Conservation (phyloP, 176 grass and related monocot genomes). For the Ampelocalamus luodianensis region DNA sequence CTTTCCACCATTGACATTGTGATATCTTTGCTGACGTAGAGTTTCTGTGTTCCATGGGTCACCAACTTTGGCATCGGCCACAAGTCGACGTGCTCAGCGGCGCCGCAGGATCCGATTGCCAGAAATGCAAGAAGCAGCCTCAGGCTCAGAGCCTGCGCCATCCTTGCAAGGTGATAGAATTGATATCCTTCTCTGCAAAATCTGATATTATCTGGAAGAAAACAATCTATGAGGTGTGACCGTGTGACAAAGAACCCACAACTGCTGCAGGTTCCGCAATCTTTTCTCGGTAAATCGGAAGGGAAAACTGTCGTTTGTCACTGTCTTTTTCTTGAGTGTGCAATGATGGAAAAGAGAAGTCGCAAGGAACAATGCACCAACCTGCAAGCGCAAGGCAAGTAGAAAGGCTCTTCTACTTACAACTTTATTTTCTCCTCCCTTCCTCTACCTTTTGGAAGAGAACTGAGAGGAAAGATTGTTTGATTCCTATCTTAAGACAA, state of each 20-base stretch:
- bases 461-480: neutral
- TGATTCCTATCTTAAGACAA: constrained; percentile 44
- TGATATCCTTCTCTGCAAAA: constrained; percentile 15
- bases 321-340: neutral
- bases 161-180: constrained; percentile 8
- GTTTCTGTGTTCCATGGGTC: constrained; percentile 60
- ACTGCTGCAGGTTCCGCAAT: constrained; percentile 7
- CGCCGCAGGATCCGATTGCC: constrained; percentile 47
- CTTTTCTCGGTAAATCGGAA: constrained; percentile 9
- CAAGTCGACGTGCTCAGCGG: constrained; percentile 54
- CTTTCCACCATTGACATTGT: constrained; percentile 63
- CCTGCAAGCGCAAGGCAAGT: constrained; percentile 37
- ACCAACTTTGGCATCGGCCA: constrained; percentile 85
- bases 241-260: neutral
- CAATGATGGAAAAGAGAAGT: constrained; percentile 18
- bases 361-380: constrained; percentile 21
- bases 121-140: constrained; percentile 58
- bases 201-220: constrained; percentile 22
- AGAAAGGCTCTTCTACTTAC: neutral
- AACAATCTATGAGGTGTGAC: constrained; percentile 19
- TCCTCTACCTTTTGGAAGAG: constrained; percentile 29
- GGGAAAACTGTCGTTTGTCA: neutral
- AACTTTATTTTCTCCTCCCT: neutral
- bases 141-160: constrained; percentile 43
- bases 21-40: constrained; percentile 73